Evolutionary conservation across 495 filamentous ascomycete species (phyloP), one percentile per base, ranked within the genome.

Genomic region (Articulospora tetracladia): DNA sequence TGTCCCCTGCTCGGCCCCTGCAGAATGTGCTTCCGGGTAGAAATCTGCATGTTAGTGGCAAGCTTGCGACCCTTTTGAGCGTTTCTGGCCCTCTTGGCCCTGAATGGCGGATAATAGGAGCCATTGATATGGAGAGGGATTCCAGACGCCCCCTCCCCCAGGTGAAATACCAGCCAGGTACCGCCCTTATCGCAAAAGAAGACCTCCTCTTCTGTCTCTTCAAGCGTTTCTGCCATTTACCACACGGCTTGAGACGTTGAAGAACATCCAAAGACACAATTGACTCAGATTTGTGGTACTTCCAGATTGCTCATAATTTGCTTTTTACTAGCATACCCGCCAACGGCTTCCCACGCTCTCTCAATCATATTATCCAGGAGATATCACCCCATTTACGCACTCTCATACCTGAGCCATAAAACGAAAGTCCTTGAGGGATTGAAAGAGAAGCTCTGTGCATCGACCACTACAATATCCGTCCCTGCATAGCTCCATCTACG

Each of bases 71-170:
- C 17, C 15, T 26, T 30, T 36, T 53, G 25, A 28, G 34, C 3
- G 2, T 3, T 34, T 34, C n/a, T 20, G 28, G 13, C 7, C 26
- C 7, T 10, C 51, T 36, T 54, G 28, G 27, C 51, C 51, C 51
- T 54, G 51, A n/a, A 54, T 53, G 27, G 51, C 51, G 51, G 27
- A 54, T 44, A 44, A 44, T 44, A 44, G 6, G 30, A 44, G 3
- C 7, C 39, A 3, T 7, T 44, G 39, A n/a, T 44, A 44, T 44
- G 39, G 39, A 44, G 39, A 44, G 39, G 39, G 39, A 44, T 44
- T 44, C 39, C 39, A 34, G 30, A 34, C 30, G 6, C 15, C 15
- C 30, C 30, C 30, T 17, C 17, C 39, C n/a, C 39, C 39, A 44
- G 39, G 39, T 44, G 8, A 19, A 44, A 44, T 44, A 44, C 17